These are phyloP conservation scores for Anacardium occidentale DNA, from an alignment of 345 rosid genomes.

Conservation along the genomic window DNA sequence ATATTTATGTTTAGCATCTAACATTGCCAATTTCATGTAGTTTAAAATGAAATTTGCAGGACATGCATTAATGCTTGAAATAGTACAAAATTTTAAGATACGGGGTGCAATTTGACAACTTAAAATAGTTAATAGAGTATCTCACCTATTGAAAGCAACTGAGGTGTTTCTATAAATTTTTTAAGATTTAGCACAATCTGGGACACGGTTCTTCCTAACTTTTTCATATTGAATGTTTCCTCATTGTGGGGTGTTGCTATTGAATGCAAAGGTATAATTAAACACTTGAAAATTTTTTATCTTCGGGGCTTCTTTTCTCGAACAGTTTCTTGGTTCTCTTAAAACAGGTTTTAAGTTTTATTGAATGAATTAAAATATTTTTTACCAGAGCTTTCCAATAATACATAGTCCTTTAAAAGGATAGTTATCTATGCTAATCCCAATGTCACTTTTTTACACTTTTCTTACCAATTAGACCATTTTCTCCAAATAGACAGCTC, in stretches of 20 bases:
- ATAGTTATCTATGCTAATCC: too few relatives aligned
- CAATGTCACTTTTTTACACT: too few relatives aligned
- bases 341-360: conserved; percentile 57
- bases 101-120: not conserved
- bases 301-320: not conserved
- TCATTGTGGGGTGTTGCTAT: not conserved
- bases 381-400: too few relatives aligned
- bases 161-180: not conserved
- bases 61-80: not conserved
- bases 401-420: too few relatives aligned
- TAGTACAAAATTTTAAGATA: not conserved
- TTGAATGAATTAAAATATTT: too few relatives aligned
- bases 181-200: not conserved
- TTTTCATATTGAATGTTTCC: not conserved
- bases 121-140: not conserved
- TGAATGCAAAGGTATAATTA: not conserved
- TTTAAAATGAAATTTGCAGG: not conserved
- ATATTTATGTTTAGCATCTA: not conserved
- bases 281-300: not conserved
- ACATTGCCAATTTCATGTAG: not conserved
- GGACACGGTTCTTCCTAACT: not conserved
- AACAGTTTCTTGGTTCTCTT: not conserved
- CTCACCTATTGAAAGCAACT: not conserved
- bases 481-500: too few relatives aligned
- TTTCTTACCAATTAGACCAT: too few relatives aligned